phyloP scores from a whole-genome alignment of 345 rosid species.

The Turritis glabra region DNA sequence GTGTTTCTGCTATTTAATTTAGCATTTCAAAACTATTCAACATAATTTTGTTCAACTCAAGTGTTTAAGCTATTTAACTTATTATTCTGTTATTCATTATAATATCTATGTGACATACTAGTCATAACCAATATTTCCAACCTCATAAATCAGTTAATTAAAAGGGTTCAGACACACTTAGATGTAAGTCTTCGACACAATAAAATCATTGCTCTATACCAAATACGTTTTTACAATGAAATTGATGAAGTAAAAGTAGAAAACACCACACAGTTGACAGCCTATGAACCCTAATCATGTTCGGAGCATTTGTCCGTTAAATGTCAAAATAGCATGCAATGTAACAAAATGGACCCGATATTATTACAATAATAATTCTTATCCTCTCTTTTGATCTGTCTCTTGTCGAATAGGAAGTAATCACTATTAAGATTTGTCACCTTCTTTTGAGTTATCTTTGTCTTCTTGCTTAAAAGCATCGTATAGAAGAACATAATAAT shows the following conservation, averaged over 20 bases:
- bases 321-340: conserved; percentile 22
- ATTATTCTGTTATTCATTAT: too few species aligned
- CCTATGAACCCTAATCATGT: conserved; percentile 31
- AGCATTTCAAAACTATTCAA: too few species aligned
- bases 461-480: conserved; percentile 41
- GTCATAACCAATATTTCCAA: too few species aligned
- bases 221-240: not conserved
- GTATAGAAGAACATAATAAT: conserved; percentile 38
- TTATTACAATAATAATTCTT: conserved; percentile 40
- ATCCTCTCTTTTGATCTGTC: conserved; percentile 43
- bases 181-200: not conserved
- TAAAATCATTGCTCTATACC: not conserved
- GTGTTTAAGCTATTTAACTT: too few species aligned
- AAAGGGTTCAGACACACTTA: not conserved
- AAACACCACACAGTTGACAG: conserved; percentile 29
- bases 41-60: too few species aligned
- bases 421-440: conserved; percentile 40
- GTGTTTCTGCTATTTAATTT: too few species aligned
- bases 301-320: conserved; percentile 32
- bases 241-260: conserved; percentile 1
- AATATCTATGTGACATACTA: too few species aligned
- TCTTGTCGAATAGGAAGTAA: conserved; percentile 44
- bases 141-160: not conserved
- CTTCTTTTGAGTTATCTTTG: conserved; percentile 37
- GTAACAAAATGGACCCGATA: conserved; percentile 38